Conservation (phyloP, 257 asterid species). For the Przewalskia tangutica region DNA sequence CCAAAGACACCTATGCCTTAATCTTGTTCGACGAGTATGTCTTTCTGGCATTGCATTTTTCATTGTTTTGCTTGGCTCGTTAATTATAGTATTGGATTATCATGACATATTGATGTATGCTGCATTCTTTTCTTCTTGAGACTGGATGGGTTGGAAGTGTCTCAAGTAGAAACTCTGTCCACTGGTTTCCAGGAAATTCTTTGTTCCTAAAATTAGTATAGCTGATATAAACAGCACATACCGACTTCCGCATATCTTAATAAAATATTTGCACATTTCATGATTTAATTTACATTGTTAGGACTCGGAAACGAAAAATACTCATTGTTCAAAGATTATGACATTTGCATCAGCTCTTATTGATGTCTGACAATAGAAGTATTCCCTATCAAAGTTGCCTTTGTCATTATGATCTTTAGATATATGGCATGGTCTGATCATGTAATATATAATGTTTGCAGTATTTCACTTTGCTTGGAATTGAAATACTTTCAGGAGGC, state of each 20-base stretch:
- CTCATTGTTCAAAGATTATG: neutral
- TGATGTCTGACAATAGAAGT: neutral
- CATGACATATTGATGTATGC: neutral
- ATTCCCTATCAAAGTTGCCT: neutral
- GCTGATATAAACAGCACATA: neutral
- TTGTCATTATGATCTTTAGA: neutral
- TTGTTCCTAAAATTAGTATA: neutral
- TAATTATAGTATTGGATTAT: neutral
- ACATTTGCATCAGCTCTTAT: neutral
- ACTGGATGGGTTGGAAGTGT: neutral
- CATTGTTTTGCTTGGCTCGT: neutral
- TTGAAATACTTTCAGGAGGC: neutral
- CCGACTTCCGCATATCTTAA: neutral
- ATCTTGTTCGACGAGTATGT: constrained; percentile 90
- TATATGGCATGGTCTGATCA: neutral
- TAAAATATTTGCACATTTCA: neutral
- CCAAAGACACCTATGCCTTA: constrained; percentile 90
- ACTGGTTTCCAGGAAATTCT: neutral
- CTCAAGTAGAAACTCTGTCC: neutral
- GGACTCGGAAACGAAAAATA: neutral
- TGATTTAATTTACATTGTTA: too few species aligned
- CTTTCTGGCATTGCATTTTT: neutral
- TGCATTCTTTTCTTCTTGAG: neutral
- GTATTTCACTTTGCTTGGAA: neutral
- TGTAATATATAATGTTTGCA: neutral